Evolutionary conservation across 306 rosid genomes (phyloP).

Genomic region (Cucurbita ficifolia): DNA sequence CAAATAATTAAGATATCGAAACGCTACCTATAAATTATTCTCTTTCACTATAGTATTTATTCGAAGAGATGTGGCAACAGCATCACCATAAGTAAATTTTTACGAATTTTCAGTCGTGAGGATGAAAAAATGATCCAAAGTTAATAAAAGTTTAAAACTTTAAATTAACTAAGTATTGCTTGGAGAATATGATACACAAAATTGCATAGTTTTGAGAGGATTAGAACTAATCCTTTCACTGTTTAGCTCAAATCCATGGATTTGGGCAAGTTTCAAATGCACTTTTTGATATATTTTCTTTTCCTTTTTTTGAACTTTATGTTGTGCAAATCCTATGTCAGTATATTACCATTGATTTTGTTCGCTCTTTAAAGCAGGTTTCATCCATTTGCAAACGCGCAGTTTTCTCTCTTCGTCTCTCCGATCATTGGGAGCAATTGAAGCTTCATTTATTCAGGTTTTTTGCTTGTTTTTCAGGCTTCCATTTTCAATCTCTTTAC

Average conservation of each 20-base stretch:
- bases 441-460: background rate
- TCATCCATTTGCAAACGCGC: background rate
- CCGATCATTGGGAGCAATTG: background rate
- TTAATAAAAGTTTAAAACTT: background rate
- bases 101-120: background rate
- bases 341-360: background rate
- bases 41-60: background rate
- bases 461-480: background rate
- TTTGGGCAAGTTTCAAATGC: background rate
- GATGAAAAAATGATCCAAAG: background rate
- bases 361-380: background rate
- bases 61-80: background rate
- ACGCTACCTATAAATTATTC: background rate
- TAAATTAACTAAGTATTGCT: background rate
- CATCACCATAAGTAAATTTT: background rate
- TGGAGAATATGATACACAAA: background rate
- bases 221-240: background rate
- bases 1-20: background rate
- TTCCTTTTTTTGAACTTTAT: background rate
- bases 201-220: no score
- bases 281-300: background rate
- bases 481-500: background rate
- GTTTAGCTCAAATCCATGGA: background rate
- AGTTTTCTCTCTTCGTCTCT: background rate
- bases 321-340: background rate